These are phyloP conservation scores for Uronychia binucleata DNA, from an alignment of 73 alveolate genomes.

Conservation along the genomic window DNA sequence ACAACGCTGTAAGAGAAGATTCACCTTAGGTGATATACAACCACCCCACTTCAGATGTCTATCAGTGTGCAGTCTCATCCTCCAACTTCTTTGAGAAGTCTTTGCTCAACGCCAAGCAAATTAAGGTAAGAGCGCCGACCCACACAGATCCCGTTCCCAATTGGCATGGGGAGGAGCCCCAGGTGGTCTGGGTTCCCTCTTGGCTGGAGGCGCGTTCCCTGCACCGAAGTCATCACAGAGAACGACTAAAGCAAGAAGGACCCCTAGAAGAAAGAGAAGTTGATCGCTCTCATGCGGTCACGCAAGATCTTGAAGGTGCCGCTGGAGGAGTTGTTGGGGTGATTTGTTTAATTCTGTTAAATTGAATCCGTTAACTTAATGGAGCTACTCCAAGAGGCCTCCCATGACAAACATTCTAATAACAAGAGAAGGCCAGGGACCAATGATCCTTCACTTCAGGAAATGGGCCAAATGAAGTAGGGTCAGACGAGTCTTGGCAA, in stretches of 20 bases:
- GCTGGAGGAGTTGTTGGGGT: neutral
- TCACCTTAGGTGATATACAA: neutral
- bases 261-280: neutral
- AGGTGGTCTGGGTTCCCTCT: neutral
- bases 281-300: neutral
- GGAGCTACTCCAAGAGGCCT: neutral
- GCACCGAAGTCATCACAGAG: neutral
- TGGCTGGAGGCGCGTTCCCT: neutral
- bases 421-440: neutral
- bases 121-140: neutral
- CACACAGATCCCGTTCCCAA: neutral
- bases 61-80: neutral
- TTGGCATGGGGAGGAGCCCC: neutral
- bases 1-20: neutral
- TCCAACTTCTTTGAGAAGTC: neutral
- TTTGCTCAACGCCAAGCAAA: neutral
- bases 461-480: neutral
- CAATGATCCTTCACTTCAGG: too few relatives aligned
- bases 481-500: neutral
- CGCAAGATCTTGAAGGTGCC: neutral
- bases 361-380: neutral
- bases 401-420: neutral
- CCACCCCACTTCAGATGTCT: neutral
- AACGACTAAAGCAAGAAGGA: neutral
- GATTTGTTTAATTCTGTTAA: neutral